Percentiles rank a stretch among this genome's conserved stretches.
phyloP scores from a whole-genome alignment of 148 eudicot species.

The Rhododendron simsii region DNA sequence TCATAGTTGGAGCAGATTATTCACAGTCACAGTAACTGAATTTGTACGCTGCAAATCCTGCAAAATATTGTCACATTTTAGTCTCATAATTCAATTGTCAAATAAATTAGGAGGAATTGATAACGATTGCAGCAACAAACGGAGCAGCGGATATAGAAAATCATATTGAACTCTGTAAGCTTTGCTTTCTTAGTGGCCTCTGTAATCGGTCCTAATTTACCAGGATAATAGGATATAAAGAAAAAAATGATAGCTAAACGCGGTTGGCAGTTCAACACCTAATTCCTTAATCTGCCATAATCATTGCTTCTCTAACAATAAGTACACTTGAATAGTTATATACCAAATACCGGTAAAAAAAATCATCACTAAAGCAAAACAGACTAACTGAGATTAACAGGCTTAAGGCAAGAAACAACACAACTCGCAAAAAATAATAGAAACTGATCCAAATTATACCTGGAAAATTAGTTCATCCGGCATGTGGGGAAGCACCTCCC shows the following conservation, averaged over 20 bases:
- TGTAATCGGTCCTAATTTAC: not conserved
- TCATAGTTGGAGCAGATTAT: slow-evolving; percentile 98
- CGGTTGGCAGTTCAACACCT: not conserved
- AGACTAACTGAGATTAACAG: not conserved
- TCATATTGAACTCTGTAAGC: not conserved
- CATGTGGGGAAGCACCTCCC: slow-evolving; percentile 95
- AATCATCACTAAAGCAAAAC: not conserved
- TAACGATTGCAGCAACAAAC: not conserved
- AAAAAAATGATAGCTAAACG: not conserved
- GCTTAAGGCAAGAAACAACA: not conserved
- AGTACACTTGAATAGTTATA: not conserved
- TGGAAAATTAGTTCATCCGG: slow-evolving; percentile 91
- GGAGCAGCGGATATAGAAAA: not conserved
- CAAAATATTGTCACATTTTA: slow-evolving; percentile 5
- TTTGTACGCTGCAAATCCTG: slow-evolving; percentile 96
- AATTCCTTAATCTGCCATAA: too few relatives aligned
- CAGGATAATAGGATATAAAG: not conserved
- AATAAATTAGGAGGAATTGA: not conserved
- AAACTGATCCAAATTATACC: slow-evolving; percentile 34
- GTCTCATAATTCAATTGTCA: not conserved
- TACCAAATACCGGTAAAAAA: not conserved
- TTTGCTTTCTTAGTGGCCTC: not conserved
- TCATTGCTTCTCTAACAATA: not conserved
- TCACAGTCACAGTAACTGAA: slow-evolving; percentile 81
- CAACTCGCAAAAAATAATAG: not conserved